phyloP scores from a whole-genome alignment of 2,329 filamentous ascomycete genomes.

The Sclerotinia sclerotiorum region DNA sequence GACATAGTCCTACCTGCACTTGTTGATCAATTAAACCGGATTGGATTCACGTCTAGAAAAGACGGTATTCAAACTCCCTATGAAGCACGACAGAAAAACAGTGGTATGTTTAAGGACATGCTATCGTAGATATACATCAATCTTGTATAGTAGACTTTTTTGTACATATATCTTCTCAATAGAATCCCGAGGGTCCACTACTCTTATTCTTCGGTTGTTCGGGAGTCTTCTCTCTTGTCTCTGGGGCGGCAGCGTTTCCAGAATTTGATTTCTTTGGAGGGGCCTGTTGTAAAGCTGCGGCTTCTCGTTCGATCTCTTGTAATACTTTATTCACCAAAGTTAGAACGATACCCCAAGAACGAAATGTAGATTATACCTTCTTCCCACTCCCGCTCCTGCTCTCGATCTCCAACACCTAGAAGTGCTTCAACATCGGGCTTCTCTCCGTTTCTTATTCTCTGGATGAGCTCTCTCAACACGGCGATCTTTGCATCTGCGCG shows the following conservation, averaged over 20 bases:
- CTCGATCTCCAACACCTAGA: constrained; percentile 74
- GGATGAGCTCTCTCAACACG: constrained; percentile 72
- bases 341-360: constrained; percentile 14
- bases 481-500: constrained; percentile 77
- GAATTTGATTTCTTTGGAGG: constrained; percentile 33
- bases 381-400: constrained; percentile 83
- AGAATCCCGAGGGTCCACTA: constrained; percentile 39
- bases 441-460: constrained; percentile 68
- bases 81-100: constrained; percentile 34
- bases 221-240: constrained; percentile 23
- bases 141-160: constrained; percentile 29
- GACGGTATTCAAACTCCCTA: constrained; percentile 36
- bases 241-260: constrained; percentile 8
- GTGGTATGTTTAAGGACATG: constrained; percentile 57
- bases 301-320: constrained; percentile 65
- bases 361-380: constrained; percentile 57
- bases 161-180: constrained; percentile 28
- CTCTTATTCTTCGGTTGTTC: constrained; percentile 27
- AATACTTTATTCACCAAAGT: constrained; percentile 50
- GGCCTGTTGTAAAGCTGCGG: constrained; percentile 46
- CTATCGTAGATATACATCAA: constrained; percentile 47
- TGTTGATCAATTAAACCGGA: constrained; percentile 49
- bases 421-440: constrained; percentile 81
- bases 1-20: constrained; percentile 58
- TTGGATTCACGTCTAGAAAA: constrained; percentile 34